Conservation (phyloP, 345 rosid genomes). For the Moricandia arvensis region DNA sequence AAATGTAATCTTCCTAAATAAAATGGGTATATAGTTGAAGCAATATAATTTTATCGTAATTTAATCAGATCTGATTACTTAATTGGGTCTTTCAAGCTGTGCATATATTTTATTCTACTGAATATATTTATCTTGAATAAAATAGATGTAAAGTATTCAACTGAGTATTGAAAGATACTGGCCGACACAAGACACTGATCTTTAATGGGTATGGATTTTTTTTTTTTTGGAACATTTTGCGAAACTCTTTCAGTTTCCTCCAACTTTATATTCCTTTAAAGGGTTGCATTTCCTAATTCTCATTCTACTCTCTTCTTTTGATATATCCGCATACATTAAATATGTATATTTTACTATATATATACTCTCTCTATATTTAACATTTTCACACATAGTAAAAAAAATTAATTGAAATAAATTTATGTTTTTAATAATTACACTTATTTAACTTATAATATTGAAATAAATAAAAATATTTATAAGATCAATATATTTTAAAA, state of each 20-base stretch:
- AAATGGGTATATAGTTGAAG: conserved; percentile 10
- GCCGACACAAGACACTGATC: neutral
- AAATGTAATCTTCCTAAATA: neutral
- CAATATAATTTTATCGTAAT: conserved; percentile 15
- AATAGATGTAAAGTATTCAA: neutral
- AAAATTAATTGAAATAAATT: too few species aligned
- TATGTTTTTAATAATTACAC: too few species aligned
- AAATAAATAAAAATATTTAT: too few species aligned
- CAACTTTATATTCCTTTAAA: too few species aligned
- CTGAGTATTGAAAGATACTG: neutral
- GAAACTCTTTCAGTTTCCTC: neutral
- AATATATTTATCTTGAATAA: conserved; percentile 14
- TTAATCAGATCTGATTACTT: conserved; percentile 31
- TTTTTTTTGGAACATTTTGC: neutral
- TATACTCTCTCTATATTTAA: too few species aligned
- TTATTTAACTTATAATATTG: too few species aligned
- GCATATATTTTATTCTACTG: conserved; percentile 28
- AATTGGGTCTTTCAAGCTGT: conserved; percentile 27
- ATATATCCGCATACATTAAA: too few species aligned
- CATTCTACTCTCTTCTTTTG: too few species aligned
- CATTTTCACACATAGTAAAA: too few species aligned
- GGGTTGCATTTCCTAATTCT: too few species aligned
- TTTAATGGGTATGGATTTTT: neutral
- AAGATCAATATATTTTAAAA: too few species aligned
- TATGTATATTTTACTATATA: too few species aligned